Percentiles rank a stretch among this genome's conserved stretches.
Conservation (phyloP, 306 rosid genomes). For the Ochetophila trinervis region DNA sequence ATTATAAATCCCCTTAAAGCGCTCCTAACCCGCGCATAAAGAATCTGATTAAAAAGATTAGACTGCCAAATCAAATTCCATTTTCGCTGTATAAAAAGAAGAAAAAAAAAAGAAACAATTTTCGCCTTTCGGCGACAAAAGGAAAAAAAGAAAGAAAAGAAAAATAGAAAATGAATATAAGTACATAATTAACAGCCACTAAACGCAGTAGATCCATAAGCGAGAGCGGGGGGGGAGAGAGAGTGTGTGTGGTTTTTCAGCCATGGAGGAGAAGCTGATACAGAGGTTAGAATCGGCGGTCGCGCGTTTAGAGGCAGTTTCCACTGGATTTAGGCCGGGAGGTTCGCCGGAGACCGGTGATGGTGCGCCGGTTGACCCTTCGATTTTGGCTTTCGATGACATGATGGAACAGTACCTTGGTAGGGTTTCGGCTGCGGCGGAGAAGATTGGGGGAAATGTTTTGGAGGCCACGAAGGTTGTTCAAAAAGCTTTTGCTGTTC, state of each 20-base stretch:
- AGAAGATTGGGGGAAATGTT: conserved; percentile 78
- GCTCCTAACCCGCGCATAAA: conserved; percentile 21
- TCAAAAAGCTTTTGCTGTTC: conserved; percentile 62
- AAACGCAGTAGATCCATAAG: conserved; percentile 37
- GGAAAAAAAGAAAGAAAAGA: not conserved
- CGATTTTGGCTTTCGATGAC: conserved; percentile 67
- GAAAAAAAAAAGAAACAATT: not conserved
- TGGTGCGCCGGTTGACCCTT: conserved; percentile 47
- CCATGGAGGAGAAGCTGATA: conserved; percentile 74
- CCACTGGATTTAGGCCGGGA: conserved; percentile 26
- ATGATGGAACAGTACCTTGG: conserved; percentile 46
- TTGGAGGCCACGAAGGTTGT: conserved; percentile 49
- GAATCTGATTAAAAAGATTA: not conserved
- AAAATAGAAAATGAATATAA: not conserved
- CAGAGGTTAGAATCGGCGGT: conserved; percentile 87
- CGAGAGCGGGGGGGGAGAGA: not conserved
- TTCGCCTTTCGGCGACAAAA: conserved; percentile 34
- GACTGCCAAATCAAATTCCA: conserved; percentile 25
- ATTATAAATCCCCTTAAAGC: not conserved
- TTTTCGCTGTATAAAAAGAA: not conserved
- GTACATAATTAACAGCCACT: conserved; percentile 26
- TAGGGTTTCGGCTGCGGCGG: conserved; percentile 60
- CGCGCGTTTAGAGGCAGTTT: conserved; percentile 62
- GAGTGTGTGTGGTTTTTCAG: conserved; percentile 1
- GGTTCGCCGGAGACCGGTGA: conserved; percentile 22